A percentile compares a stretch with the other conserved stretches of the same genome.
Evolutionary conservation across 257 asterid species (phyloP).

Genomic region (Capsicum pubescens): DNA sequence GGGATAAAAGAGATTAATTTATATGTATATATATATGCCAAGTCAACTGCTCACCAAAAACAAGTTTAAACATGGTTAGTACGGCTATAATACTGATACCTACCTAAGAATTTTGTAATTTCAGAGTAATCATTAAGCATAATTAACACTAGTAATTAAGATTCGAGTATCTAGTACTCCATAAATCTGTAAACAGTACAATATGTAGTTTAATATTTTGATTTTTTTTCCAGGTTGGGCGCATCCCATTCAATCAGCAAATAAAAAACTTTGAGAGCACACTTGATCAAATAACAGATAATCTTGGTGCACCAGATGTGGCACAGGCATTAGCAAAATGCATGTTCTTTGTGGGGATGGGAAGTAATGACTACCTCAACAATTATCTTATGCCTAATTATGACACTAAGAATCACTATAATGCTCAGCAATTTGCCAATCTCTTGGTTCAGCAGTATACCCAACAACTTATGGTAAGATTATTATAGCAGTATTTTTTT

Average conservation of each 20-base stretch:
- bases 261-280: slow-evolving; percentile 79
- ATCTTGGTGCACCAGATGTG: slow-evolving; percentile 59
- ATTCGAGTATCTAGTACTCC: neutral
- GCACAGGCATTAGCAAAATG: slow-evolving; percentile 57
- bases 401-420: slow-evolving; percentile 62
- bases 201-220: neutral
- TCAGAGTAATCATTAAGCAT: neutral
- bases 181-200: neutral
- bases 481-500: neutral
- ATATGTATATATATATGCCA: neutral
- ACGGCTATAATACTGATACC: neutral
- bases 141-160: neutral
- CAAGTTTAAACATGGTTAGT: neutral
- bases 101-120: neutral
- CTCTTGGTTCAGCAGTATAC: slow-evolving; percentile 67
- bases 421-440: slow-evolving; percentile 75
- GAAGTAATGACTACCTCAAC: slow-evolving; percentile 95
- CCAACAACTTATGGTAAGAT: slow-evolving; percentile 71
- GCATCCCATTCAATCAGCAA: slow-evolving; percentile 88
- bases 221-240: slow-evolving; percentile 52
- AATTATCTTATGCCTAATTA: slow-evolving; percentile 89
- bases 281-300: slow-evolving; percentile 61
- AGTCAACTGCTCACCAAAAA: neutral
- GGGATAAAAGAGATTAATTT: neutral
- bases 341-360: slow-evolving; percentile 93